phyloP scores from a whole-genome alignment of 495 filamentous ascomycete species.

The Xylaria castorea region DNA sequence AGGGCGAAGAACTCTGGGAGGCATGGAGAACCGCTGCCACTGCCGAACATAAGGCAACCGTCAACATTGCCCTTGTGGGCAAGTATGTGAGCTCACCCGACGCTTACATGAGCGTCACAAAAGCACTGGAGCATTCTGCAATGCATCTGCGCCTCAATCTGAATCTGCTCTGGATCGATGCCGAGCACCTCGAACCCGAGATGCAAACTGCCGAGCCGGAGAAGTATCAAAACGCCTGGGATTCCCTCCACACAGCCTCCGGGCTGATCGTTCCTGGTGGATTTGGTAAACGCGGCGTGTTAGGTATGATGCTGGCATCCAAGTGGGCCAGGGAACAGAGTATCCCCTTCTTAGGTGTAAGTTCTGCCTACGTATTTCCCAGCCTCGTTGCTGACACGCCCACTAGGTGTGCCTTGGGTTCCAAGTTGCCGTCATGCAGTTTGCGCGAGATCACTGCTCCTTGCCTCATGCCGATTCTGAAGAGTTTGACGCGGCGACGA shows the following conservation, averaged over 20 bases:
- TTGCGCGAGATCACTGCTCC: conserved; percentile 73
- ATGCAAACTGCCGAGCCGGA: conserved; percentile 64
- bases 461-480: conserved; percentile 66
- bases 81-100: conserved; percentile 88
- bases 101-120: conserved; percentile 77
- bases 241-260: conserved; percentile 55
- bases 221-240: conserved; percentile 90
- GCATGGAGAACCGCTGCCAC: conserved; percentile 74
- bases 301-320: conserved; percentile 86
- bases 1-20: conserved; percentile 71
- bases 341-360: conserved; percentile 75
- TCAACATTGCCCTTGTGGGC: conserved; percentile 87
- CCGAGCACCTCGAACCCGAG: conserved; percentile 76
- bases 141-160: conserved; percentile 87
- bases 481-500: conserved; percentile 66
- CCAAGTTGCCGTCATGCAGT: conserved; percentile 93
- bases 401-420: conserved; percentile 82
- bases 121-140: conserved; percentile 86
- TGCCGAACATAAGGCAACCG: conserved; percentile 51
- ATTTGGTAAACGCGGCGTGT: conserved; percentile 80
- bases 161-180: conserved; percentile 81
- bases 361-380: neutral
- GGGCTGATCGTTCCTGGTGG: conserved; percentile 72
- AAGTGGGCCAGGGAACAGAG: conserved; percentile 84
- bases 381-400: neutral